Percentiles rank a stretch among this genome's conserved stretches.
Evolutionary conservation across 75 land plant genomes (phyloP).

Genomic region (Pinus tabuliformis): DNA sequence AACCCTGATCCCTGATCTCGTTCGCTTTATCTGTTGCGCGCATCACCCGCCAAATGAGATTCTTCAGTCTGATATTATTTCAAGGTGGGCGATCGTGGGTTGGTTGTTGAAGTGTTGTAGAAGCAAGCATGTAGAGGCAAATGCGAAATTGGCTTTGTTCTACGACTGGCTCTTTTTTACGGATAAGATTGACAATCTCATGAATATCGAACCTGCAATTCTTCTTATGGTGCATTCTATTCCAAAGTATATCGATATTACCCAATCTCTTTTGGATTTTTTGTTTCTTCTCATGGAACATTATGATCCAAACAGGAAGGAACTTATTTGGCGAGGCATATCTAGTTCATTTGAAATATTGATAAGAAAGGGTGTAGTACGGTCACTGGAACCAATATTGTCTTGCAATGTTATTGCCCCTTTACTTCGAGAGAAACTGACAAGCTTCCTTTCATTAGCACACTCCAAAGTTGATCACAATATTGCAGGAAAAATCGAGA

Average conservation of each 20-base stretch:
- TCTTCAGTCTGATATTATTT: slow-evolving; percentile 74
- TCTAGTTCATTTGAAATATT: slow-evolving; percentile 52
- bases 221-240: slow-evolving; percentile 84
- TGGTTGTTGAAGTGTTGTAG: slow-evolving; percentile 85
- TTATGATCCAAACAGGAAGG: slow-evolving; percentile 64
- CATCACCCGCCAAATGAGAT: slow-evolving; percentile 92
- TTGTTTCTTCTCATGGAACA: slow-evolving; percentile 74
- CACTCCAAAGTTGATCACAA: slow-evolving; percentile 18
- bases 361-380: slow-evolving; percentile 69
- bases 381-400: slow-evolving; percentile 54
- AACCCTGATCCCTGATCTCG: slow-evolving; percentile 66
- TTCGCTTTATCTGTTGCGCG: slow-evolving; percentile 88
- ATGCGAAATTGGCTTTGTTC: slow-evolving; percentile 85
- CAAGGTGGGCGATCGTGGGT: slow-evolving; percentile 96
- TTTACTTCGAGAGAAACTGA: slow-evolving; percentile 58
- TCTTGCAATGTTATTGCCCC: slow-evolving; percentile 43
- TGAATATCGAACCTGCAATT: slow-evolving; percentile 97
- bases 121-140: slow-evolving; percentile 66
- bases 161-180: slow-evolving; percentile 97
- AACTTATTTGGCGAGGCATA: slow-evolving; percentile 53
- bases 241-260: slow-evolving; percentile 70
- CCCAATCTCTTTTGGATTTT: slow-evolving; percentile 87
- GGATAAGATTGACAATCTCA: slow-evolving; percentile 71
- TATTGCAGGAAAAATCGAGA: neutral
- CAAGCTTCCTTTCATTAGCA: slow-evolving; percentile 10